These are phyloP conservation scores for Aspergillus texensis DNA, from an alignment of 2,329 filamentous ascomycete species.

Conservation along the genomic window DNA sequence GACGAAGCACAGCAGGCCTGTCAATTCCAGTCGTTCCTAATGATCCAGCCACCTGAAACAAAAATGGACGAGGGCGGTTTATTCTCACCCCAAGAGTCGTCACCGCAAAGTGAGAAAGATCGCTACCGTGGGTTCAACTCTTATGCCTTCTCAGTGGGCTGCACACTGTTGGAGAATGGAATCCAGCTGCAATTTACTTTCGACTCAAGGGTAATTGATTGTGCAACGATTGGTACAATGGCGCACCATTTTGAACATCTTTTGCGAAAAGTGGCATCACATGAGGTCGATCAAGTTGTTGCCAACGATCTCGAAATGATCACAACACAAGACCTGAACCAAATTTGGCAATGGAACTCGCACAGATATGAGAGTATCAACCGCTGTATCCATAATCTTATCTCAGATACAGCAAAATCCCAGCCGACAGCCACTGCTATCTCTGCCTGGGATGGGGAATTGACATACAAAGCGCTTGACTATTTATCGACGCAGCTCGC, in stretches of 20 bases:
- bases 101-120: neutral
- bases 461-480: slow-evolving; percentile 30
- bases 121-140: neutral
- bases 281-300: neutral
- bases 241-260: neutral
- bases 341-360: slow-evolving; percentile 16
- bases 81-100: neutral
- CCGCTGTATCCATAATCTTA: slow-evolving; percentile 12
- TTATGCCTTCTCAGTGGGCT: neutral
- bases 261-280: neutral
- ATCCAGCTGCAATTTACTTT: neutral
- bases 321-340: slow-evolving; percentile 10
- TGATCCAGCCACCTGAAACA: slow-evolving; percentile 29
- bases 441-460: slow-evolving; percentile 30
- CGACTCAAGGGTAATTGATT: neutral
- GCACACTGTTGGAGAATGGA: neutral
- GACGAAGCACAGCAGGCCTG: slow-evolving; percentile 42
- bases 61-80: neutral
- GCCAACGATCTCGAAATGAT: slow-evolving; percentile 8
- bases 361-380: neutral
- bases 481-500: slow-evolving; percentile 34
- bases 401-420: slow-evolving; percentile 7
- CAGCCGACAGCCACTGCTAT: slow-evolving; percentile 18
- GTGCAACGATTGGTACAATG: neutral
- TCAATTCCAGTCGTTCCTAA: slow-evolving; percentile 44